Percentiles rank a stretch among this genome's conserved stretches.
phyloP scores from a whole-genome alignment of 192 early-diverging fungal species.

The Podila epicladia region DNA sequence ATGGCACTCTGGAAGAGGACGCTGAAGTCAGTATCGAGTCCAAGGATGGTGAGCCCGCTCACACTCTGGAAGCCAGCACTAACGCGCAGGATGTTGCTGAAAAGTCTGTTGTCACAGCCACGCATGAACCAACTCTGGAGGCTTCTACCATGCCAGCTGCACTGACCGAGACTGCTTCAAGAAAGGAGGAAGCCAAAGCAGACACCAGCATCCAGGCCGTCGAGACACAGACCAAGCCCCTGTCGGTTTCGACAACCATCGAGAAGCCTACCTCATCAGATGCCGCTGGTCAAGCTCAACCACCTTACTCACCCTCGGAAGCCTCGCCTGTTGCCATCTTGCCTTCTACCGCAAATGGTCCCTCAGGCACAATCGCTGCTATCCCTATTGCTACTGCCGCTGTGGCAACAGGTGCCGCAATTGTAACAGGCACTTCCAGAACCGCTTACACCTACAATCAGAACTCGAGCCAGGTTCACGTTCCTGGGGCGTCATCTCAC shows the following conservation, averaged over 20 bases:
- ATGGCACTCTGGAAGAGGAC: neutral
- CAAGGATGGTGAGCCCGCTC: neutral
- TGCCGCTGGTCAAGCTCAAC: neutral
- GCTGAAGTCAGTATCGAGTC: neutral
- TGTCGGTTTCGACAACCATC: neutral
- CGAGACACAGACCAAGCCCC: constrained; percentile 1
- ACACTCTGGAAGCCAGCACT: neutral
- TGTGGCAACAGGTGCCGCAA: constrained; percentile 20
- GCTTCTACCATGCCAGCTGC: neutral
- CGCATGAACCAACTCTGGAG: neutral
- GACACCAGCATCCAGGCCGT: neutral
- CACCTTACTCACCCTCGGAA: neutral
- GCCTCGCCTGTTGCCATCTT: constrained; percentile 3
- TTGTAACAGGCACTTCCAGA: constrained; percentile 26
- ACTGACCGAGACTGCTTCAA: neutral
- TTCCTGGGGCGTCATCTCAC: neutral
- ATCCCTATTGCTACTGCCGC: constrained; percentile 28
- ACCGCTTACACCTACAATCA: constrained; percentile 24
- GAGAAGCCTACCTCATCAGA: neutral
- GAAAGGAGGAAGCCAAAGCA: neutral
- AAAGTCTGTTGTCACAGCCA: neutral
- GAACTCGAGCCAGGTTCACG: constrained; percentile 8
- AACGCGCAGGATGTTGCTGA: neutral
- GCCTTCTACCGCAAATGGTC: constrained; percentile 6
- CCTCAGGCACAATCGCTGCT: constrained; percentile 6